These are phyloP conservation scores for Trametes cinnabarina DNA, from an alignment of 768 basidiomycete genomes.

Conservation along the genomic window DNA sequence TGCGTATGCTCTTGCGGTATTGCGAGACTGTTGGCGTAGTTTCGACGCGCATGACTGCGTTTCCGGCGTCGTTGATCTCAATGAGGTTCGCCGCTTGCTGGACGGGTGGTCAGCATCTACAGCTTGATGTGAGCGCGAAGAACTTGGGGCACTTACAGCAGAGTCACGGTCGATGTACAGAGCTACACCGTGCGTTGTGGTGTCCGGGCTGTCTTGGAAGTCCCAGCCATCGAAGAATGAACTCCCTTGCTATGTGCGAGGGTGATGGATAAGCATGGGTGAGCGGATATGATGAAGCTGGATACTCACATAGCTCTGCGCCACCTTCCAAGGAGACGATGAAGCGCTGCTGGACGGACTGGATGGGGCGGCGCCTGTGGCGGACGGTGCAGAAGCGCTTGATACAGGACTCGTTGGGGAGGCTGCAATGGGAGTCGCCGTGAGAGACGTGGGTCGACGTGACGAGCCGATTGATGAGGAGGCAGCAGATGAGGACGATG, in stretches of 20 bases:
- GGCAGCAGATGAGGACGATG: not conserved
- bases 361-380: slow-evolving; percentile 3
- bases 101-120: not conserved
- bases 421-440: slow-evolving; percentile 8
- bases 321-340: slow-evolving; percentile 43
- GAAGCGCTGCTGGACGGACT: slow-evolving; percentile 4
- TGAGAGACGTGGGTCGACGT: not conserved
- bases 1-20: slow-evolving; percentile 74
- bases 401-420: slow-evolving; percentile 23
- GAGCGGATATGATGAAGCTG: not conserved
- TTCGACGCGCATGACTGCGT: slow-evolving; percentile 87
- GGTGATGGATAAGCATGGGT: slow-evolving; percentile 10
- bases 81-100: slow-evolving; percentile 59
- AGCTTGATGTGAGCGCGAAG: not conserved
- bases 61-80: slow-evolving; percentile 63
- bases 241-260: slow-evolving; percentile 48
- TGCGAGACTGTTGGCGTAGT: slow-evolving; percentile 70
- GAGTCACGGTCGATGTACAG: slow-evolving; percentile 61
- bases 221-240: slow-evolving; percentile 83
- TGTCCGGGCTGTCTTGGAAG: slow-evolving; percentile 64
- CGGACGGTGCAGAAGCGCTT: not conserved
- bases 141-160: slow-evolving; percentile 43
- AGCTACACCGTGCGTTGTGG: slow-evolving; percentile 71
- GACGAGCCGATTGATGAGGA: not conserved
- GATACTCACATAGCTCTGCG: slow-evolving; percentile 53